phyloP scores from a whole-genome alignment of 139 green algal genomes.

The Deuterostichococcus epilithicus region DNA sequence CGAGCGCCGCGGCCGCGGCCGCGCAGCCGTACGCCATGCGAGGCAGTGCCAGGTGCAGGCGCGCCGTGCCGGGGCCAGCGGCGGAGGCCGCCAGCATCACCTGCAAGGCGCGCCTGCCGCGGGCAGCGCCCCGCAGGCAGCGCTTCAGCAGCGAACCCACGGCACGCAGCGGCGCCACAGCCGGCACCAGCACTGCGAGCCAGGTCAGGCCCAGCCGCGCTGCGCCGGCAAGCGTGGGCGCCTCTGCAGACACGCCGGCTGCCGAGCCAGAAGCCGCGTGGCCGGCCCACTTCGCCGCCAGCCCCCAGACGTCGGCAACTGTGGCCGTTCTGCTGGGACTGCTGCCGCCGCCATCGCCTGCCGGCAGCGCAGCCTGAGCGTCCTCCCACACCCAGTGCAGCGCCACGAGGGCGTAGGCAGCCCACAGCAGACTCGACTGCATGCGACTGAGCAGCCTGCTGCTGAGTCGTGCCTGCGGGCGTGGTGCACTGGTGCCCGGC shows the following conservation, averaged over 20 bases:
- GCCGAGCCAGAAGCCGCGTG: background rate
- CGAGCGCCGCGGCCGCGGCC: background rate
- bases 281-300: background rate
- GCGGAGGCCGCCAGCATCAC: slow-evolving; percentile 1
- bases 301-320: background rate
- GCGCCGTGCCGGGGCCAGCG: background rate
- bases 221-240: no score
- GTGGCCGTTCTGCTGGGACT: background rate
- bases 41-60: slow-evolving; percentile 21
- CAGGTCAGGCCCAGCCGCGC: no score
- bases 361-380: no score
- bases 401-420: background rate
- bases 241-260: no score
- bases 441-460: background rate
- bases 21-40: slow-evolving; percentile 10
- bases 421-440: background rate
- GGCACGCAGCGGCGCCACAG: no score
- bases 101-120: background rate
- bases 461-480: no score
- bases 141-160: no score
- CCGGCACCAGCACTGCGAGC: no score
- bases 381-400: slow-evolving; percentile 1
- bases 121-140: no score
- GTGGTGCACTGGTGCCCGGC: no score
- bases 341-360: no score